Evolutionary conservation across 148 eudicot species (phyloP).

Genomic region (Fagopyrum esculentum): DNA sequence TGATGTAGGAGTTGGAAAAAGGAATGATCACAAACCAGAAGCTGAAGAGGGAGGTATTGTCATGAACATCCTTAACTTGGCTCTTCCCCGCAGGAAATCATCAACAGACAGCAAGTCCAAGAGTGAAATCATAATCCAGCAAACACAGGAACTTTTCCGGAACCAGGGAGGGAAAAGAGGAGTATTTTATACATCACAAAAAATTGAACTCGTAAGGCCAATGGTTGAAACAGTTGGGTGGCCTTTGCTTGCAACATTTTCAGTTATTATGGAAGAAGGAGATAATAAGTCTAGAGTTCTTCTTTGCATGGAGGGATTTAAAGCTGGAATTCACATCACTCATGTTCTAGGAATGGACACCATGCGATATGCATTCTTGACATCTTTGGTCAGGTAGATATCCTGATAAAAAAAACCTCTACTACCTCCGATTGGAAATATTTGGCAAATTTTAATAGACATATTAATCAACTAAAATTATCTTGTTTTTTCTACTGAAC

Average conservation of each 20-base stretch:
- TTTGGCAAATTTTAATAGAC: too few species aligned
- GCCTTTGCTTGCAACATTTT: constrained; percentile 97
- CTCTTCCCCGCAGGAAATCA: constrained; percentile 62
- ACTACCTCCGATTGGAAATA: background rate
- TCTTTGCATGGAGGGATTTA: constrained; percentile 96
- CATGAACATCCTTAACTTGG: constrained; percentile 91
- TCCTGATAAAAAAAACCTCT: background rate
- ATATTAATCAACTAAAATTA: too few species aligned
- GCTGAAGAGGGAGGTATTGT: constrained; percentile 82
- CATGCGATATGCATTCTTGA: constrained; percentile 96
- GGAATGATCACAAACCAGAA: constrained; percentile 67
- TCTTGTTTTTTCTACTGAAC: too few species aligned
- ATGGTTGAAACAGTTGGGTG: constrained; percentile 99
- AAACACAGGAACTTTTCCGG: constrained; percentile 76
- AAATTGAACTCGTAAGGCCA: constrained; percentile 78
- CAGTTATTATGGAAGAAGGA: constrained; percentile 97
- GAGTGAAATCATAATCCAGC: constrained; percentile 76
- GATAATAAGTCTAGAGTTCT: constrained; percentile 81
- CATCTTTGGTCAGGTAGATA: constrained; percentile 75
- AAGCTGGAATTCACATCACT: constrained; percentile 88
- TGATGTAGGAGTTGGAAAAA: constrained; percentile 48
- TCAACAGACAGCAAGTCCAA: constrained; percentile 63
- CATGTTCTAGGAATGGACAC: constrained; percentile 96
- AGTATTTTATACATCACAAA: constrained; percentile 73
- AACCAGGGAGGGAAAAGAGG: constrained; percentile 76